Evolutionary conservation across 2,329 filamentous ascomycete genomes (phyloP).

Genomic region (Epichloe baconii): DNA sequence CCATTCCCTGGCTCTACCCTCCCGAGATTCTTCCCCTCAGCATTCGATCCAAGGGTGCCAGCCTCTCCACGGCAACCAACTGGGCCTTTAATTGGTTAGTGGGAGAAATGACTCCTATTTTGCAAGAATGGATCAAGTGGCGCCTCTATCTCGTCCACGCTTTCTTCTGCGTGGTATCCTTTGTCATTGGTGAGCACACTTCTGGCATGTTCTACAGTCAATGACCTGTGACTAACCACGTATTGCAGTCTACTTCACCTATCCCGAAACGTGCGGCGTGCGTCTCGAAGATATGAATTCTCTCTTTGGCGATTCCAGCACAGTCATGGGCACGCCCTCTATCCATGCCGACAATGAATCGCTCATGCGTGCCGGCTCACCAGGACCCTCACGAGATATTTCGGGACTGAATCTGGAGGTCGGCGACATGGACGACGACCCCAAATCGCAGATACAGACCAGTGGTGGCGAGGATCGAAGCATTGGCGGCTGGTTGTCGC

Average conservation of each 20-base stretch:
- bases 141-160: conserved; percentile 88
- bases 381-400: conserved; percentile 54
- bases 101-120: conserved; percentile 83
- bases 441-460: conserved; percentile 26
- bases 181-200: conserved; percentile 69
- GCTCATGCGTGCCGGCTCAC: conserved; percentile 64
- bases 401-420: conserved; percentile 70
- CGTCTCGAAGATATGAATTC: conserved; percentile 94
- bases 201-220: background rate
- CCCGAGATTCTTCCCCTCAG: conserved; percentile 96
- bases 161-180: conserved; percentile 91
- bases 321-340: conserved; percentile 63
- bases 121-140: conserved; percentile 90
- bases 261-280: conserved; percentile 92
- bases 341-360: conserved; percentile 66
- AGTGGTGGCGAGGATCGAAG: conserved; percentile 25
- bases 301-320: conserved; percentile 86
- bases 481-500: conserved; percentile 37
- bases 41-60: conserved; percentile 93
- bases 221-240: conserved; percentile 7
- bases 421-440: conserved; percentile 44
- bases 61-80: conserved; percentile 88
- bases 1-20: conserved; percentile 95
- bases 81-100: conserved; percentile 99
- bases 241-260: conserved; percentile 78